phyloP scores from a whole-genome alignment of 169 alveolate genomes.

The Sarcocystis neurona region DNA sequence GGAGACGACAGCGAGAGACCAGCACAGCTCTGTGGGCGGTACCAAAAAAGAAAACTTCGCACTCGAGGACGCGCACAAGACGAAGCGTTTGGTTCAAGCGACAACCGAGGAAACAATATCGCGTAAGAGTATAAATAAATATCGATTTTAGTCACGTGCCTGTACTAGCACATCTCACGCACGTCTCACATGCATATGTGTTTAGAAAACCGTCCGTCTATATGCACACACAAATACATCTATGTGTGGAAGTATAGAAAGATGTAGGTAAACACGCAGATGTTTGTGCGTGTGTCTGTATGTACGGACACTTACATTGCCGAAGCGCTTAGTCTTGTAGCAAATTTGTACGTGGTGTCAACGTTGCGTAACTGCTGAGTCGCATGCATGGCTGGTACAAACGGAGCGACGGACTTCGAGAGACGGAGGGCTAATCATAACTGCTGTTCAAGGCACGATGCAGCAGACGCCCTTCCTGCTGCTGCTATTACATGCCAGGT shows the following conservation, averaged over 20 bases:
- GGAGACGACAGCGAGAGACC: not conserved
- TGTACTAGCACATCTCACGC: not conserved
- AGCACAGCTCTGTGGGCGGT: not conserved
- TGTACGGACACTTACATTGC: no score
- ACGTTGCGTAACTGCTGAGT: not conserved
- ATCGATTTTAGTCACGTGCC: not conserved
- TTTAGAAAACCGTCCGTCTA: not conserved
- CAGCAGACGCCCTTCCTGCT: not conserved
- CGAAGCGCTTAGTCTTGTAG: no score
- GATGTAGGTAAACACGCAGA: not conserved
- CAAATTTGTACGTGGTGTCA: no score
- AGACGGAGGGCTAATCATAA: not conserved
- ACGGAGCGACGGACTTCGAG: not conserved
- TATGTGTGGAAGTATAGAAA: not conserved
- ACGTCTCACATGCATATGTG: not conserved
- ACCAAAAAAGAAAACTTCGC: slow-evolving; percentile 13
- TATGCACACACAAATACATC: not conserved
- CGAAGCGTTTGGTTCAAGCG: slow-evolving; percentile 37
- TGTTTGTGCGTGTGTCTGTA: not conserved
- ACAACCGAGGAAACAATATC: not conserved
- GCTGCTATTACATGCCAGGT: not conserved
- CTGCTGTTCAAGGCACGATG: not conserved
- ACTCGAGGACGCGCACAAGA: slow-evolving; percentile 30
- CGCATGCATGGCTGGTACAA: not conserved
- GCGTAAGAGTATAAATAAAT: not conserved